Base-by-base conservation (phyloP, 2,329 filamentous ascomycete species). In the Coniochaeta sp. region DNA sequence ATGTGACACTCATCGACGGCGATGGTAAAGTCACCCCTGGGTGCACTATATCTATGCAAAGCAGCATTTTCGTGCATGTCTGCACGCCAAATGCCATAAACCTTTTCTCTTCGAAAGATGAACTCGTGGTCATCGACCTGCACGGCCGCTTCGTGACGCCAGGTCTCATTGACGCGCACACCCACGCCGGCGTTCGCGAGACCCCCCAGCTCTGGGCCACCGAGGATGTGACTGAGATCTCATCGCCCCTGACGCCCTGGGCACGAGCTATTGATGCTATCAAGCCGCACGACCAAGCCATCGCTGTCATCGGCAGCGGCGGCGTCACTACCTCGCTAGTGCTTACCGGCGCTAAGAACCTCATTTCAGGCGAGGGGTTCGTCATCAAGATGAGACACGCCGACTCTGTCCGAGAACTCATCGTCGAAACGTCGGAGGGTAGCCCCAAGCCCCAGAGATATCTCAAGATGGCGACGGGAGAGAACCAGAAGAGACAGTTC, bases 381-480 rank as follows among this genome's bases (percentile, higher is more conserved):
- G 80, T 86, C 5, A 81, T 90, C 70, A 90, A 90, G 73, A 81
- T 88, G 12, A 85, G 86, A 19, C 78, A 77, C 59, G 65, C 75
- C 0, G 81, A 88, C 63, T 84, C 86, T 3, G 80, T 87, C 19
- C 73, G 78, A 16, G 87, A 89, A 47, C 88, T 85, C 59, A 84
- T 82, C 2, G 73, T 77, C 26, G 83, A 88, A 64, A 79, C 89
- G 75, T 75, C 89, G 10, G 87, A 87, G 1, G 85, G 88, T 57
- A 86, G 86, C 0, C 85, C 87, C 44, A 77, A 78, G 26, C 82
- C 76, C 62, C 87, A 85, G 82, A 79, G 88, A 19, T 90, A 88
- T 70, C 88, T 90, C 79, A 90, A 90, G 74, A 90, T 90, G 87
- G 88, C 88, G 0, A 90, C 87, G 63, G 87, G 87, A 36, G 87